Percentiles rank a stretch among this genome's conserved stretches.
These are phyloP conservation scores for Fusarium poae DNA, from an alignment of 2,329 filamentous ascomycete species.

Conservation along the genomic window DNA sequence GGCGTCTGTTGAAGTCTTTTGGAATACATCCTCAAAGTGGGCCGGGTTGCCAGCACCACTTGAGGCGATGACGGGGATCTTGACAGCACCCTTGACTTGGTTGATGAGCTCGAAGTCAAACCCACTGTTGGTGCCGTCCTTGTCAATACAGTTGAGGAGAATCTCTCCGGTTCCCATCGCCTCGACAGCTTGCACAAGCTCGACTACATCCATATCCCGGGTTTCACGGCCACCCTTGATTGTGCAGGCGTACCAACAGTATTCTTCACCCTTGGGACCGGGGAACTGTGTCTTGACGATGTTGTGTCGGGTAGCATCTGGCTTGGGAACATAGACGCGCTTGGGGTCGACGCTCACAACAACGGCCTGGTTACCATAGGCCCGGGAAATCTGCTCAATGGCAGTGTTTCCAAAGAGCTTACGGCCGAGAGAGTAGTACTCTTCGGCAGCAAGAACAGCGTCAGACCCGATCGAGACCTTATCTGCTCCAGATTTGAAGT, in stretches of 20 bases:
- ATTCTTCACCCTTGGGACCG: conserved; percentile 81
- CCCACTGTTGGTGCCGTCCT: conserved; percentile 92
- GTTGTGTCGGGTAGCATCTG: conserved; percentile 77
- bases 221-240: conserved; percentile 95
- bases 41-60: conserved; percentile 89
- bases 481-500: conserved; percentile 97
- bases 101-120: conserved; percentile 93
- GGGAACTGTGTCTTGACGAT: conserved; percentile 77
- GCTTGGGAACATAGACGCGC: conserved; percentile 84
- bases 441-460: conserved; percentile 91
- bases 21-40: conserved; percentile 94
- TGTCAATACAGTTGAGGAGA: conserved; percentile 96
- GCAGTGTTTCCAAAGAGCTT: conserved; percentile 84
- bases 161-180: conserved; percentile 97
- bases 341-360: conserved; percentile 96
- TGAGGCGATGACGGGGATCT: conserved; percentile 94
- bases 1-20: conserved; percentile 87
- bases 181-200: conserved; percentile 89
- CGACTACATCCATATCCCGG: conserved; percentile 91
- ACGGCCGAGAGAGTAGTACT: conserved; percentile 80
- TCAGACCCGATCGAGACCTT: conserved; percentile 98
- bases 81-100: conserved; percentile 87
- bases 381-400: conserved; percentile 93
- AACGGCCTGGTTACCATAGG: conserved; percentile 96
- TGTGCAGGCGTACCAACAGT: conserved; percentile 98